Percentiles rank a stretch among this genome's conserved stretches.
Evolutionary conservation across 345 rosid species (phyloP).

Genomic region (Lepidium aucheri): DNA sequence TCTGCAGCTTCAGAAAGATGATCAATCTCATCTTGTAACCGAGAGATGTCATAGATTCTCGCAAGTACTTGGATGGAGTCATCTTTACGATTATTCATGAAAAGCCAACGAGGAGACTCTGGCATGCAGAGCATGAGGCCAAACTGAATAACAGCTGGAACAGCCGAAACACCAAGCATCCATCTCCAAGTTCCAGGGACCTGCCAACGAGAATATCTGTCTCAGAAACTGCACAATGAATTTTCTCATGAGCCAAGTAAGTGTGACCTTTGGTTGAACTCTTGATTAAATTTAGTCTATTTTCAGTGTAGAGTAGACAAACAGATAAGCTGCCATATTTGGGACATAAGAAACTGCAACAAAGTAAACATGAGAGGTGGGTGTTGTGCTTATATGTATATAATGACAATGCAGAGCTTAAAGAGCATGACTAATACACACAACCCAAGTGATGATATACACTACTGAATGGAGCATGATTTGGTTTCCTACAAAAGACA

Average conservation of each 20-base stretch:
- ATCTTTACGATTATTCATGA: slow-evolving; percentile 62
- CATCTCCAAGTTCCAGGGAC: slow-evolving; percentile 99
- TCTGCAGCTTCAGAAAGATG: slow-evolving; percentile 56
- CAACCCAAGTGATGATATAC: not conserved
- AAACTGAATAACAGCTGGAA: slow-evolving; percentile 87
- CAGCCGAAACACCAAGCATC: slow-evolving; percentile 95
- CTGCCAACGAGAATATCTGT: slow-evolving; percentile 29
- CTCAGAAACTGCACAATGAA: not conserved
- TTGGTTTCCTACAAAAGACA: no score
- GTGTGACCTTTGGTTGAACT: no score
- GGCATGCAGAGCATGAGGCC: slow-evolving; percentile 74
- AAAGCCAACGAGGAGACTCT: slow-evolving; percentile 97
- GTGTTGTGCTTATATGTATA: no score
- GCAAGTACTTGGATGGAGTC: slow-evolving; percentile 55
- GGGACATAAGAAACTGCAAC: slow-evolving; percentile 39
- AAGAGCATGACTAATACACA: not conserved
- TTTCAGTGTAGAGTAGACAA: no score
- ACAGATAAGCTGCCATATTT: slow-evolving; percentile 41
- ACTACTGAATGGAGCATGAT: no score
- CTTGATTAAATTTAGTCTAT: no score
- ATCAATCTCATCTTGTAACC: slow-evolving; percentile 81
- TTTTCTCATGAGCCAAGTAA: no score
- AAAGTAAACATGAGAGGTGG: slow-evolving; percentile 21
- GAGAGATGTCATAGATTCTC: slow-evolving; percentile 58
- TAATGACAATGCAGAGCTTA: not conserved